Percentiles rank a stretch among this genome's conserved stretches.
Evolutionary conservation across 2,329 filamentous ascomycete species (phyloP).

Genomic region (Torrubiella hemipterigena): DNA sequence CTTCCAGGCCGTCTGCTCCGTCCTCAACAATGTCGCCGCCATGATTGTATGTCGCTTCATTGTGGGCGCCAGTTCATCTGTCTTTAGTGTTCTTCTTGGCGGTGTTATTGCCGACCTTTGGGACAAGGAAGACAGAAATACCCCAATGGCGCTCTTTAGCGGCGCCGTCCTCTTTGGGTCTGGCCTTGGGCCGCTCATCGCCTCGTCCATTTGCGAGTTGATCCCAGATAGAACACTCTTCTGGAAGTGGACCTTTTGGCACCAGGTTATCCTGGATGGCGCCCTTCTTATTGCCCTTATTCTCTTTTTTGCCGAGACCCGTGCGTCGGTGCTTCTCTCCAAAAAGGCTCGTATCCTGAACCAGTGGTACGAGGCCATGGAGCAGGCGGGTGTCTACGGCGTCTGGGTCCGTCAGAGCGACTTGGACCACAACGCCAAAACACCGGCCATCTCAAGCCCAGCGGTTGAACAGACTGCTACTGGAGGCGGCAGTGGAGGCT

Average conservation of each 20-base stretch:
- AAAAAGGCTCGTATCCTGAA: constrained; percentile 66
- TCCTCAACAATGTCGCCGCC: constrained; percentile 56
- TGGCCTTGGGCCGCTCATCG: constrained; percentile 63
- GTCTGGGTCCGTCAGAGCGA: constrained; percentile 21
- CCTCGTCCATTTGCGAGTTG: constrained; percentile 55
- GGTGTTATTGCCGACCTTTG: constrained; percentile 84
- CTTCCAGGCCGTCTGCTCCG: constrained; percentile 61
- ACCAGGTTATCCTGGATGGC: constrained; percentile 62
- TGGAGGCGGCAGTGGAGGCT: too few species aligned
- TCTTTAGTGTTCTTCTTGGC: constrained; percentile 83
- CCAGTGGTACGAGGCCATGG: constrained; percentile 63
- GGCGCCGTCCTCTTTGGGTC: constrained; percentile 68
- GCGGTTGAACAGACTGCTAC: not conserved
- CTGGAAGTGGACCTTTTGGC: constrained; percentile 86
- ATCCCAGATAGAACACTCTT: constrained; percentile 28
- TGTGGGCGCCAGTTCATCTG: constrained; percentile 63
- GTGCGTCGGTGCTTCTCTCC: constrained; percentile 68
- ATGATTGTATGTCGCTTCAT: constrained; percentile 69
- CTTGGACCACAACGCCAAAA: not conserved
- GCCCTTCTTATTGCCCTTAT: constrained; percentile 49
- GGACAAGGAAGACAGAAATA: constrained; percentile 66
- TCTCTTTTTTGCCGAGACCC: constrained; percentile 67
- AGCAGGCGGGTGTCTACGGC: constrained; percentile 47
- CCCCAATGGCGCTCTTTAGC: constrained; percentile 83
- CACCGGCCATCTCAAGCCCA: not conserved